Evolutionary conservation across 139 green algal genomes (phyloP).

Genomic region (Chlorella sp.): DNA sequence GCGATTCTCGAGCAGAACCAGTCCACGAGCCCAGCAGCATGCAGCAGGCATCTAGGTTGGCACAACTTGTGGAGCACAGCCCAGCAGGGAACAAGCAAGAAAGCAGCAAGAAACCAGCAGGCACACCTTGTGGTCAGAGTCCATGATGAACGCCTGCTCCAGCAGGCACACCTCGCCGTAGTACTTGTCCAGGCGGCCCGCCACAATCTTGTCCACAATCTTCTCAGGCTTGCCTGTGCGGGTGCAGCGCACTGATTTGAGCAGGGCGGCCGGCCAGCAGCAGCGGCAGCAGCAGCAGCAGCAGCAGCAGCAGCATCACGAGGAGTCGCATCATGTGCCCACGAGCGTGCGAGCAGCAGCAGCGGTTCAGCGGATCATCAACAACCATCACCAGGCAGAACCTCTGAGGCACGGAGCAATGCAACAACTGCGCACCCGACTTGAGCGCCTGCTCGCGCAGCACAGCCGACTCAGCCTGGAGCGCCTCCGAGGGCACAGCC

Average conservation of each 20-base stretch:
- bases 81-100: not conserved
- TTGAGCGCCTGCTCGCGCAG: constrained; percentile 59
- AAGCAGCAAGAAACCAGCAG: not conserved
- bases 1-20: too few species aligned
- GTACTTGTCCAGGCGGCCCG: constrained; percentile 83
- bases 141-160: constrained; percentile 86
- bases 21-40: too few species aligned
- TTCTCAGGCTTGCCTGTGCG: constrained; percentile 73
- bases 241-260: not conserved
- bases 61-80: too few species aligned
- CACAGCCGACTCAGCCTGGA: constrained; percentile 52
- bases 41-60: too few species aligned
- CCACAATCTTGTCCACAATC: constrained; percentile 88
- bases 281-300: not conserved
- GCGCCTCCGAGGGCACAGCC: constrained; percentile 60
- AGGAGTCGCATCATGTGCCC: too few species aligned
- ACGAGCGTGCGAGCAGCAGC: too few species aligned
- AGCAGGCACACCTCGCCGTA: constrained; percentile 76
- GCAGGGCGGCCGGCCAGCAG: too few species aligned
- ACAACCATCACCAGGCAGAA: too few species aligned
- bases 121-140: constrained; percentile 63
- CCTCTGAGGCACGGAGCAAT: too few species aligned
- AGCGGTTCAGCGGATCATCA: too few species aligned
- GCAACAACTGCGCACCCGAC: not conserved
- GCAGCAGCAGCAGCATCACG: too few species aligned